Conservation (phyloP, 768 basidiomycete species). For the Dendrothele bispora region DNA sequence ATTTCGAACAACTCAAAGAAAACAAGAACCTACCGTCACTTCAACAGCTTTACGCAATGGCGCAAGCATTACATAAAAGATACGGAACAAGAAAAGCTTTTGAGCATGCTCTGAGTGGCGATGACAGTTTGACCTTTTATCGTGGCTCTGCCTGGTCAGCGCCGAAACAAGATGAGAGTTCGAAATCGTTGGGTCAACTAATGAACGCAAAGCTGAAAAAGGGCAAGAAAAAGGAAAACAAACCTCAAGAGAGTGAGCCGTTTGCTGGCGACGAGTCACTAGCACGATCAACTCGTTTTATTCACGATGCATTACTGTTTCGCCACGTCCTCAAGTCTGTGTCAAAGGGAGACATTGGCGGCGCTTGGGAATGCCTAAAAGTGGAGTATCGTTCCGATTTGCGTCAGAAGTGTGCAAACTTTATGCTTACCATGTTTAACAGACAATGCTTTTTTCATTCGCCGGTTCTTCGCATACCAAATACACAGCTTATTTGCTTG, state of each 20-base stretch:
- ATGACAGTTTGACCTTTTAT: background rate
- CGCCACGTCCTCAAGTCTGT: conserved; percentile 12
- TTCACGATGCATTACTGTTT: background rate
- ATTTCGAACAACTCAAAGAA: background rate
- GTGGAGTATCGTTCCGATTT: background rate
- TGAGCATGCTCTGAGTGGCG: background rate
- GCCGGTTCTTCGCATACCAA: conserved; percentile 17
- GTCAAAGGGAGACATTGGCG: conserved; percentile 10
- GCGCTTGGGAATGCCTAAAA: background rate
- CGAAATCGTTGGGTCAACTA: background rate
- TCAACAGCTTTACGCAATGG: background rate
- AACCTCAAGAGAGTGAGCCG: background rate
- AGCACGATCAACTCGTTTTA: conserved; percentile 6
- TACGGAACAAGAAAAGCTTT: background rate
- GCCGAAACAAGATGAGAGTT: background rate
- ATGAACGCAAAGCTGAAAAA: no score
- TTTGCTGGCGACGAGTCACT: conserved; percentile 10
- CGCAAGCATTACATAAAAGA: background rate
- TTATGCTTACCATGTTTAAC: background rate
- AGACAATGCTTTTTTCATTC: conserved; percentile 18
- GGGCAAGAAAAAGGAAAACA: background rate
- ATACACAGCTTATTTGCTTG: conserved; percentile 17
- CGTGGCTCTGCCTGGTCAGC: background rate
- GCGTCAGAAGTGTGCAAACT: background rate
- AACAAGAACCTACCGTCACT: background rate